Percentiles rank a stretch among this genome's conserved stretches.
Conservation (phyloP, 805 yeast genomes). For the Metschnikowia proteae region DNA sequence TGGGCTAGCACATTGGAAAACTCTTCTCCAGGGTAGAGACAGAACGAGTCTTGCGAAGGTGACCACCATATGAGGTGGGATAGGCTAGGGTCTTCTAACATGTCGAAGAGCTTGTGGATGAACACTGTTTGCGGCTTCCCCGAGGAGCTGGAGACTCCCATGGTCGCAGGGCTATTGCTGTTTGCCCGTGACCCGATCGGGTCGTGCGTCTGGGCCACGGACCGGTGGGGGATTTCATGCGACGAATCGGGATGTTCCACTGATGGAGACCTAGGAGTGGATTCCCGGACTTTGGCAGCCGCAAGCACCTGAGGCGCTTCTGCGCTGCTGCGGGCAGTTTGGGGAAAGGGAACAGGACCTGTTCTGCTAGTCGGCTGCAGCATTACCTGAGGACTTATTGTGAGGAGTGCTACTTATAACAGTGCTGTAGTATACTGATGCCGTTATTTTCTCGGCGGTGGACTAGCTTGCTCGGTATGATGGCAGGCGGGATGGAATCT, state of each 20-base stretch:
- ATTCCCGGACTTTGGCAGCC: slow-evolving; percentile 1
- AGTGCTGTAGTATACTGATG: neutral
- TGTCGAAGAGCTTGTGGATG: slow-evolving; percentile 84
- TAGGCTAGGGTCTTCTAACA: slow-evolving; percentile 76
- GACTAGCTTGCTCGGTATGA: neutral
- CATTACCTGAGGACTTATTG: neutral
- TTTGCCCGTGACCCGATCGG: slow-evolving; percentile 5
- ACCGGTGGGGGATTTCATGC: slow-evolving; percentile 2
- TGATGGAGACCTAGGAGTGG: slow-evolving; percentile 4
- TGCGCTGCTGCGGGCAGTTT: slow-evolving; percentile 1
- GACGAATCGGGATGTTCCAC: neutral
- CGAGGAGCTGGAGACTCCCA: slow-evolving; percentile 5
- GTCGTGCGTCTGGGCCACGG: slow-evolving; percentile 2
- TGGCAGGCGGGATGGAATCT: neutral
- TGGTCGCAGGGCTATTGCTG: slow-evolving; percentile 11
- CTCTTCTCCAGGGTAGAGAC: slow-evolving; percentile 80
- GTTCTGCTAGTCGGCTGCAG: slow-evolving; percentile 4
- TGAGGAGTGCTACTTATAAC: neutral
- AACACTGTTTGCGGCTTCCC: slow-evolving; percentile 49
- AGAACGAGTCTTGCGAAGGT: slow-evolving; percentile 63
- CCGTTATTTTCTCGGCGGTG: neutral
- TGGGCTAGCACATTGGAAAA: slow-evolving; percentile 67
- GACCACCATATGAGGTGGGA: slow-evolving; percentile 87
- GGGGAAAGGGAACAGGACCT: slow-evolving; percentile 3
- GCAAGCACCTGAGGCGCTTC: neutral